These are phyloP conservation scores for Groenewaldozyma auringiensis DNA, from an alignment of 1,139 yeast species.

Conservation along the genomic window DNA sequence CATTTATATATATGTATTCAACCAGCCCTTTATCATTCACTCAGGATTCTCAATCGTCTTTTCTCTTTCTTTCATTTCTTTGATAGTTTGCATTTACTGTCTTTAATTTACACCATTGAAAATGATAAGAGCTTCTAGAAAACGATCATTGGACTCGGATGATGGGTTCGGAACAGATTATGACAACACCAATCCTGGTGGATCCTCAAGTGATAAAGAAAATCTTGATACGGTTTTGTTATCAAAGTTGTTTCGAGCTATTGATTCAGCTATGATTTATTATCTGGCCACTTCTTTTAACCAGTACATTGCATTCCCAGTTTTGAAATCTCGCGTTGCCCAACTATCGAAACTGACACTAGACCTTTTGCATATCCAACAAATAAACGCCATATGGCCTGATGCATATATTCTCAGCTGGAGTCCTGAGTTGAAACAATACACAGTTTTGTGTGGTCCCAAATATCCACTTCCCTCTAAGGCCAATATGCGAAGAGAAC, in stretches of 20 bases:
- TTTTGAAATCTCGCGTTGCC: conserved; percentile 17
- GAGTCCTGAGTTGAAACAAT: conserved; percentile 3
- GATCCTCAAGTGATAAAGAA: neutral
- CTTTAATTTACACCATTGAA: too few relatives aligned
- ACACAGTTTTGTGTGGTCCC: conserved; percentile 10
- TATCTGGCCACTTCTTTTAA: conserved; percentile 17
- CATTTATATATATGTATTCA: too few relatives aligned
- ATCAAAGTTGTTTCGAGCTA: conserved; percentile 14
- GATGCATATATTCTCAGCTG: conserved; percentile 16
- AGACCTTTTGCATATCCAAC: conserved; percentile 18
- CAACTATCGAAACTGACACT: conserved; percentile 18
- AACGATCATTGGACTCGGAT: neutral
- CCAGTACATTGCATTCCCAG: conserved; percentile 15
- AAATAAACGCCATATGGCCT: conserved; percentile 25
- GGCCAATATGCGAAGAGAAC: conserved; percentile 6
- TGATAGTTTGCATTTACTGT: too few relatives aligned
- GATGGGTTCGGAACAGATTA: neutral
- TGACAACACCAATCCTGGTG: too few relatives aligned
- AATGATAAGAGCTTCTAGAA: conserved; percentile 3
- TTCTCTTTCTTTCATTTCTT: too few relatives aligned
- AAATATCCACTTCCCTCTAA: conserved; percentile 7
- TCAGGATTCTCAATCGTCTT: too few relatives aligned
- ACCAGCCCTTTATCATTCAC: too few relatives aligned
- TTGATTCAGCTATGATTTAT: conserved; percentile 20
- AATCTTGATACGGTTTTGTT: conserved; percentile 6